Base-by-base conservation (phyloP, 1,284 basidiomycete genomes). In the Coniophora puteana region DNA sequence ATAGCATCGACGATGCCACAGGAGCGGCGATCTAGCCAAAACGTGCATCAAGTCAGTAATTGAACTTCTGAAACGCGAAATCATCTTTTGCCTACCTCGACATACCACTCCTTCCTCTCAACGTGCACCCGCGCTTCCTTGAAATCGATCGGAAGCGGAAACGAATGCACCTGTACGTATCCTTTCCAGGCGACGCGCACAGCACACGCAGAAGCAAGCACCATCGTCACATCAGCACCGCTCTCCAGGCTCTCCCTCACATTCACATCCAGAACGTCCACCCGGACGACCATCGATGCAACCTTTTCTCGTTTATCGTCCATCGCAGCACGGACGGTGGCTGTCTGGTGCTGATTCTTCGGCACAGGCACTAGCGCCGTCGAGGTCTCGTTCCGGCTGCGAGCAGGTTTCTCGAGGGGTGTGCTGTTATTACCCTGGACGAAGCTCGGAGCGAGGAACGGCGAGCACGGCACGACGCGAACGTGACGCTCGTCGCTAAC, bases 81-180 rank as follows among this genome's bases (percentile, higher is more conserved):
- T 3, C n/a, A n/a, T 28, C 25, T n/a, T n/a, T n/a, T 23, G 44
- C 61, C 11, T 27, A 77, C 77, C 62, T 80, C 76, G 8, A 79
- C 61, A 46, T 72, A 79, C 16, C 53, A 61, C 4, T 74, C 78
- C 46, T 69, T 72, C 23, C 78, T 66, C 6, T 74, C 76, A 23
- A 79, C 51, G 6, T 71, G 65, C 3, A 71, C 41, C 47, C 61
- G 74, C 2, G 53, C 38, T n/a, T 54, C 55, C n/a, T 40, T 40
- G 8, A 52, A 52, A 26, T 63, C 52, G 12, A 76, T 53, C 3
- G 69, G 67, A 34, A 61, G 38, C 11, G 57, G 60, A 18, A 62
- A 58, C 8, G 6, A 1, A 5, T 56, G 22, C 16, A 20, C 36
- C 40, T 58, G 45, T 8, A 28, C 17, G 32, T 57, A 46, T n/a